phyloP scores from a whole-genome alignment of 2,329 filamentous ascomycete genomes.

The Penicillium verrucosum region DNA sequence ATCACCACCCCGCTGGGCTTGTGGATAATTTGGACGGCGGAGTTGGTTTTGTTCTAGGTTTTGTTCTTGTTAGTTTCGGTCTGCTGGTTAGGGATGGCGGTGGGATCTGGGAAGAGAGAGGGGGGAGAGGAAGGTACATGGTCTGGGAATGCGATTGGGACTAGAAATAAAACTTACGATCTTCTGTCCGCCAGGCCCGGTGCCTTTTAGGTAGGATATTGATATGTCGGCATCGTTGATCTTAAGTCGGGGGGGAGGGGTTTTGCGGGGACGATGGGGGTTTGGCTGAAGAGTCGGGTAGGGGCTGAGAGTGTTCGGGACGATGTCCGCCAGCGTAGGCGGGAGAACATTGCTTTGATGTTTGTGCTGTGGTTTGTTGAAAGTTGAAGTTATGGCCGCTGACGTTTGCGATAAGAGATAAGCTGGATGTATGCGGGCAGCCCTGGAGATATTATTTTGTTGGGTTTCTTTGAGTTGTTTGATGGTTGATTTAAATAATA shows the following conservation, averaged over 20 bases:
- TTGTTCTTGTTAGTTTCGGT: conserved; percentile 3
- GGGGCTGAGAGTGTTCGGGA: not conserved
- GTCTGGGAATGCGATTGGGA: not conserved
- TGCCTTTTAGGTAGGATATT: conserved; percentile 84
- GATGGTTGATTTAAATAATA: not conserved
- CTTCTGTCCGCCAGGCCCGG: conserved; percentile 91
- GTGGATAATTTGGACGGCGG: conserved; percentile 89
- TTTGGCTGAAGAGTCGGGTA: conserved; percentile 25
- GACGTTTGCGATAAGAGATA: conserved; percentile 20
- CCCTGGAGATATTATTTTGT: not conserved
- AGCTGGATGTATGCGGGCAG: not conserved
- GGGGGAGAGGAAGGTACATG: not conserved
- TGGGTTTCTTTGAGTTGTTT: not conserved
- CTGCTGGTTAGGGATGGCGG: not conserved
- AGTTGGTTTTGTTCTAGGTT: conserved; percentile 84
- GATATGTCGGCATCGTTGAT: conserved; percentile 76
- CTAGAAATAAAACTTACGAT: conserved; percentile 58
- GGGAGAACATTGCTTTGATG: conserved; percentile 8
- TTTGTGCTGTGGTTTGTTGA: not conserved
- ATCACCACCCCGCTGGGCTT: conserved; percentile 86
- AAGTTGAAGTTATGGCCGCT: not conserved
- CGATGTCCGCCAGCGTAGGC: not conserved
- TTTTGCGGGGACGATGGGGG: conserved; percentile 43
- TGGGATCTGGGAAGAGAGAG: not conserved
- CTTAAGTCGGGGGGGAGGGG: conserved; percentile 72